Conservation (phyloP, 2,329 filamentous ascomycete genomes). For the Claviceps africana region DNA sequence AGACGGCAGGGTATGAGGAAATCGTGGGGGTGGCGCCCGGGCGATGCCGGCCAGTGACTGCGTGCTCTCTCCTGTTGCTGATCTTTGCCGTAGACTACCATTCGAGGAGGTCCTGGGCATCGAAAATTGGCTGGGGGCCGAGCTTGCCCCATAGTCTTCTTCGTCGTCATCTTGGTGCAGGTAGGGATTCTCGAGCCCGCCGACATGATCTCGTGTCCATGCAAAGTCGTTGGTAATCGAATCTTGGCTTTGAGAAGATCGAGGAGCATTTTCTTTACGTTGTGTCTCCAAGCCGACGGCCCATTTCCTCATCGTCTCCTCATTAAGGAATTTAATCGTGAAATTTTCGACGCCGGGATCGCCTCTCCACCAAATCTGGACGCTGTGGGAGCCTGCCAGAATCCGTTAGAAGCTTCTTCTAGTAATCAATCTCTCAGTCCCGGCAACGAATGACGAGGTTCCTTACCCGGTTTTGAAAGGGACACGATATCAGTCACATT, state of each 20-base stretch:
- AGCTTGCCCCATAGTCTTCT: constrained; percentile 31
- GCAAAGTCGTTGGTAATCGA: constrained; percentile 57
- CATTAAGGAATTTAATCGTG: constrained; percentile 81
- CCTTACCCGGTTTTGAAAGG: constrained; percentile 69
- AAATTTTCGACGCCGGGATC: constrained; percentile 94
- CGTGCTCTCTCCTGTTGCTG: constrained; percentile 58
- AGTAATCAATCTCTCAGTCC: neutral
- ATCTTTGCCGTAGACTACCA: constrained; percentile 60
- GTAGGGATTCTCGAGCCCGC: constrained; percentile 70
- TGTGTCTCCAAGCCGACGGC: constrained; percentile 64
- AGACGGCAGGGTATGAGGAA: constrained; percentile 49
- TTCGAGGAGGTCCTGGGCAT: constrained; percentile 43
- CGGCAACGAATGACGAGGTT: constrained; percentile 37
- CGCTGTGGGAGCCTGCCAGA: constrained; percentile 66
- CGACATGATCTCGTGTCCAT: constrained; percentile 58
- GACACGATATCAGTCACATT: constrained; percentile 94
- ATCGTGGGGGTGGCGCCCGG: constrained; percentile 53
- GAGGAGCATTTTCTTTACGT: constrained; percentile 45
- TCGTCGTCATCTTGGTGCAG: constrained; percentile 50
- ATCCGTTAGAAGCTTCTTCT: constrained; percentile 14
- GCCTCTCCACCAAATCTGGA: constrained; percentile 98
- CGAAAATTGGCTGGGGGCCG: constrained; percentile 22
- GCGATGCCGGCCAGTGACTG: constrained; percentile 42
- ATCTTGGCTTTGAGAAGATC: constrained; percentile 33
- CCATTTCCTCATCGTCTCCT: constrained; percentile 92